Percentiles rank a stretch among this genome's conserved stretches.
Conservation (phyloP, 345 rosid genomes). For the Raphanus raphanistrum region DNA sequence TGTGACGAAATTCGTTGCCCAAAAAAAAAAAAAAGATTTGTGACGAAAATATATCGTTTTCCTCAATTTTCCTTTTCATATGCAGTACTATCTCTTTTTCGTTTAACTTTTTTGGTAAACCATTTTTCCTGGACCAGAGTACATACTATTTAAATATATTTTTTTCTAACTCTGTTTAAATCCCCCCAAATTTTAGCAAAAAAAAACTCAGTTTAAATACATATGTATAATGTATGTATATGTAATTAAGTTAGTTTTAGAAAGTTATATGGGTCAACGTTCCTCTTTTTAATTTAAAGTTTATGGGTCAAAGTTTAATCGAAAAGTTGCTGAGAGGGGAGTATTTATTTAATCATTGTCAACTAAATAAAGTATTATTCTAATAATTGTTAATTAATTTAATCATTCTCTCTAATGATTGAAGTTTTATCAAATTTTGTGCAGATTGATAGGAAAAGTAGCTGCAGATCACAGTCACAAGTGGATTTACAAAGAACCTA, state of each 20-base stretch:
- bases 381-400: constrained; percentile 16
- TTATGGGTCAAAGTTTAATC: neutral
- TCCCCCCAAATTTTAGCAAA: neutral
- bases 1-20: too few relatives aligned
- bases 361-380: constrained; percentile 18
- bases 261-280: constrained; percentile 1
- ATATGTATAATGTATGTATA: constrained; percentile 20
- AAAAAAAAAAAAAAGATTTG: too few relatives aligned
- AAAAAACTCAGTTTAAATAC: constrained; percentile 10
- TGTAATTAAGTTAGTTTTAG: constrained; percentile 23
- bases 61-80: neutral
- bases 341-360: constrained; percentile 23
- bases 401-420: constrained; percentile 35
- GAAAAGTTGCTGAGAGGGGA: neutral
- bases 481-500: constrained; percentile 94
- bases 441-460: constrained; percentile 92
- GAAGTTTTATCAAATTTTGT: constrained; percentile 22
- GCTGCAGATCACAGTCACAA: constrained; percentile 96
- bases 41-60: neutral
- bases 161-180: constrained; percentile 17
- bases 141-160: constrained; percentile 9
- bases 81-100: constrained; percentile 16
- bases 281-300: neutral
- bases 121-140: neutral
- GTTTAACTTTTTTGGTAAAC: constrained; percentile 19